Percentiles rank a stretch among this genome's conserved stretches.
phyloP scores from a whole-genome alignment of 257 asterid genomes.

The Solanum appendiculatum region DNA sequence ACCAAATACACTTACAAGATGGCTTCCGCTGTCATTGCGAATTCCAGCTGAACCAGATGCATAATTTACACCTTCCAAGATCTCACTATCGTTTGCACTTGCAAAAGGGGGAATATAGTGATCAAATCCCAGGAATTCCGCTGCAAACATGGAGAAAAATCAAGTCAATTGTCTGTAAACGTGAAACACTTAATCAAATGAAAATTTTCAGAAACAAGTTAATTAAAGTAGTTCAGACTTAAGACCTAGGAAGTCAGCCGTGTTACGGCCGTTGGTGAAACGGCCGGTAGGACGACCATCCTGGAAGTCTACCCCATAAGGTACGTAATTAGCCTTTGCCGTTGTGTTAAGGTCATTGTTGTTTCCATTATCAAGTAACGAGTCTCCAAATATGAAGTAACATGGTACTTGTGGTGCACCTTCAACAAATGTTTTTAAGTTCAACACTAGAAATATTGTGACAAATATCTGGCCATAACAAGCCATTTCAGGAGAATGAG shows the following conservation, averaged over 20 bases:
- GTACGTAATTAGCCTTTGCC: conserved; percentile 4
- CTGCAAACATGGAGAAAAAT: conserved; percentile 1
- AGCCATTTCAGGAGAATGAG: background rate
- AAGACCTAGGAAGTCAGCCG: conserved; percentile 13
- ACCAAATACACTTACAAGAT: conserved; percentile 5
- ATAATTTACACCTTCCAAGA: conserved; percentile 46
- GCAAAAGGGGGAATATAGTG: conserved; percentile 30
- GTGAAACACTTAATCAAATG: too few relatives aligned
- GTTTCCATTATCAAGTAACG: conserved; percentile 12
- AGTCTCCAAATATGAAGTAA: conserved; percentile 13
- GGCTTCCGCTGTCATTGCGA: conserved; percentile 24
- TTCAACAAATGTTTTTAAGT: background rate
- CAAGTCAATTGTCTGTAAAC: background rate
- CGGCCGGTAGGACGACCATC: conserved; percentile 1
- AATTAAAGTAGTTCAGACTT: background rate
- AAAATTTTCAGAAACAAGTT: background rate
- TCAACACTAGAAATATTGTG: background rate
- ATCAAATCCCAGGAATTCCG: conserved; percentile 24
- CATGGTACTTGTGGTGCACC: conserved; percentile 13
- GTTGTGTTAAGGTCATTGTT: conserved; percentile 3
- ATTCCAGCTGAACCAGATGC: conserved; percentile 67
- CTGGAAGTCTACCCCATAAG: conserved; percentile 15
- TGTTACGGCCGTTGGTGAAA: conserved; percentile 7
- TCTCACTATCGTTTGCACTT: conserved; percentile 6
- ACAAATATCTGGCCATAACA: background rate